phyloP scores from a whole-genome alignment of 148 eudicot species.

The Amaranthus palmeri region DNA sequence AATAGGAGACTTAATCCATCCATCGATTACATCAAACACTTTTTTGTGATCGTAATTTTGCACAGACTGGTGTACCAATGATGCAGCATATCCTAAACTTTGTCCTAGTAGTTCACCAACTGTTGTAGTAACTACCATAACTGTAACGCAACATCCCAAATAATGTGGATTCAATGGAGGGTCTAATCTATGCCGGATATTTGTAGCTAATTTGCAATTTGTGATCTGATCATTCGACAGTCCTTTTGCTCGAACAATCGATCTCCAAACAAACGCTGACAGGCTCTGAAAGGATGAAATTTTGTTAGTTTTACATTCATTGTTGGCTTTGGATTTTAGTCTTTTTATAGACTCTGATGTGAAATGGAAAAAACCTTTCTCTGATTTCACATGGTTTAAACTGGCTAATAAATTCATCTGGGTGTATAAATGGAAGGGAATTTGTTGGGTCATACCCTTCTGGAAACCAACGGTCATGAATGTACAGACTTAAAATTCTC shows the following conservation, averaged over 20 bases:
- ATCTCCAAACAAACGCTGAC: constrained; percentile 56
- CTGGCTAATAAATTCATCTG: too few species aligned
- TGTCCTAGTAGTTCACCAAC: constrained; percentile 39
- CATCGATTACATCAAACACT: neutral
- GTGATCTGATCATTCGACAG: constrained; percentile 30
- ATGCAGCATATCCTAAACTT: constrained; percentile 47
- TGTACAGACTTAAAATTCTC: neutral
- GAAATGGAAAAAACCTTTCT: too few species aligned
- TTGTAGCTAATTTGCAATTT: constrained; percentile 46
- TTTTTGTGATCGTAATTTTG: constrained; percentile 34
- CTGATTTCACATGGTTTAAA: too few species aligned
- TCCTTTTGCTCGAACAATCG: constrained; percentile 46
- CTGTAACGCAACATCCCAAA: constrained; percentile 54
- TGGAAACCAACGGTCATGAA: constrained; percentile 13
- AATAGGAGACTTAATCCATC: constrained; percentile 18
- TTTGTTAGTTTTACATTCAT: neutral
- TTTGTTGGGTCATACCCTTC: constrained; percentile 22
- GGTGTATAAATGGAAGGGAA: constrained; percentile 9
- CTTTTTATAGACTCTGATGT: too few species aligned
- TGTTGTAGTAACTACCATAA: constrained; percentile 14
- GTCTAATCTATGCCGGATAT: constrained; percentile 52
- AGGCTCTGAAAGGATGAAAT: constrained; percentile 69
- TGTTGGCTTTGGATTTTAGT: too few species aligned
- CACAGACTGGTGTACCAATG: constrained; percentile 33
- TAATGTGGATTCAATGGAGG: constrained; percentile 51